A percentile compares a stretch with the other conserved stretches of the same genome.
These are phyloP conservation scores for Phalaenopsis hybrid DNA, from an alignment of 116 monocot species.

Conservation along the genomic window DNA sequence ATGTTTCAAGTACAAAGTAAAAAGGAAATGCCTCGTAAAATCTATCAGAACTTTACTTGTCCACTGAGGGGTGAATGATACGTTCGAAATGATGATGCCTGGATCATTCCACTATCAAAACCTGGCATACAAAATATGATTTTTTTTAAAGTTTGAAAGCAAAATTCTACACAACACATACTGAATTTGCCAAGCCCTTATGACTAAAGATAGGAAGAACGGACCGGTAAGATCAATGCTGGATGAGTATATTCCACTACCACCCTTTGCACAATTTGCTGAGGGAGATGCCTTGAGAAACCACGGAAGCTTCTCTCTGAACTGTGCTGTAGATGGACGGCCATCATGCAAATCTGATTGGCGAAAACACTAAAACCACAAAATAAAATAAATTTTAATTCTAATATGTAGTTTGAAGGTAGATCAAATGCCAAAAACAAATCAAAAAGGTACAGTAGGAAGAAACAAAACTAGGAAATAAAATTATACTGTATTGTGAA, in stretches of 20 bases:
- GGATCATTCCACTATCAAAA: constrained; percentile 73
- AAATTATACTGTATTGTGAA: neutral
- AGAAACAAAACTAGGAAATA: neutral
- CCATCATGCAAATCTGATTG: constrained; percentile 71
- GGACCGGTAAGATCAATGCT: constrained; percentile 82
- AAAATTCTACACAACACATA: neutral
- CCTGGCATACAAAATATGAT: constrained; percentile 33
- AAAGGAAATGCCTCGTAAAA: neutral
- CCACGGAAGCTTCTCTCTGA: constrained; percentile 94
- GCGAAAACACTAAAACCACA: constrained; percentile 62
- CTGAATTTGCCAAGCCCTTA: neutral
- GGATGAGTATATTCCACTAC: constrained; percentile 86
- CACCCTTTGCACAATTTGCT: constrained; percentile 93
- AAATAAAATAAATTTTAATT: neutral
- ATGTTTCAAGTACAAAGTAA: neutral
- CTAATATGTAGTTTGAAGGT: neutral
- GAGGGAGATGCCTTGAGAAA: constrained; percentile 95
- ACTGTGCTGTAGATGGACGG: constrained; percentile 82
- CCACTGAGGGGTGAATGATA: constrained; percentile 94
- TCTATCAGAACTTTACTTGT: constrained; percentile 48
- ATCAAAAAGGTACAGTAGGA: neutral
- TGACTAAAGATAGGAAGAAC: constrained; percentile 2
- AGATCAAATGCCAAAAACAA: neutral
- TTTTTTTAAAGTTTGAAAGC: neutral
- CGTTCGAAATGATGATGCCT: constrained; percentile 89